Evolutionary conservation across 1,139 yeast species (phyloP).

Genomic region (Hansenula sp.): DNA sequence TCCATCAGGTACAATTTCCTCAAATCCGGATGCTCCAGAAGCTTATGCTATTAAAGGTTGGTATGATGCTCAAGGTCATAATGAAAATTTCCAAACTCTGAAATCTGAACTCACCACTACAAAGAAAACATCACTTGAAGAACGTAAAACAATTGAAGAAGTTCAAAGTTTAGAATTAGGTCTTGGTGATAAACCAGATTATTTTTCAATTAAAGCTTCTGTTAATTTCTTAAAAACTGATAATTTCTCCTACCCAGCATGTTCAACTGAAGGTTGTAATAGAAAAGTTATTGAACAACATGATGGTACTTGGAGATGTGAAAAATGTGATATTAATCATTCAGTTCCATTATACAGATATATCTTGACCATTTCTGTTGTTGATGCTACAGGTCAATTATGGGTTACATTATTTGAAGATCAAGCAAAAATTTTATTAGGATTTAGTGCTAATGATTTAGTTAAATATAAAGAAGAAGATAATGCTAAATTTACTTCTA

Average conservation of each 20-base stretch:
- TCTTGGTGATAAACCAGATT: constrained; percentile 71
- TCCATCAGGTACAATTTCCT: constrained; percentile 67
- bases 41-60: constrained; percentile 90
- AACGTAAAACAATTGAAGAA: constrained; percentile 62
- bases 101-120: constrained; percentile 37
- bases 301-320: constrained; percentile 89
- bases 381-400: constrained; percentile 77
- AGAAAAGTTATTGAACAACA: constrained; percentile 74
- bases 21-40: constrained; percentile 87
- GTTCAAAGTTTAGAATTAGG: constrained; percentile 73
- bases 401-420: constrained; percentile 90
- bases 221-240: constrained; percentile 69
- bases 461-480: constrained; percentile 45
- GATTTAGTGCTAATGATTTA: constrained; percentile 66
- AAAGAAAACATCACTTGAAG: constrained; percentile 30
- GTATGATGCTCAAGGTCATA: constrained; percentile 79
- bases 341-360: constrained; percentile 75
- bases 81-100: constrained; percentile 58
- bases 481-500: constrained; percentile 42
- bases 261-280: constrained; percentile 69
- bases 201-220: constrained; percentile 69
- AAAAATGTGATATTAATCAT: constrained; percentile 72
- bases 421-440: constrained; percentile 67
- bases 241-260: constrained; percentile 87
- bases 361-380: constrained; percentile 63